Evolutionary conservation across 2,329 filamentous ascomycete species (phyloP).

Genomic region (Beauveria australis): DNA sequence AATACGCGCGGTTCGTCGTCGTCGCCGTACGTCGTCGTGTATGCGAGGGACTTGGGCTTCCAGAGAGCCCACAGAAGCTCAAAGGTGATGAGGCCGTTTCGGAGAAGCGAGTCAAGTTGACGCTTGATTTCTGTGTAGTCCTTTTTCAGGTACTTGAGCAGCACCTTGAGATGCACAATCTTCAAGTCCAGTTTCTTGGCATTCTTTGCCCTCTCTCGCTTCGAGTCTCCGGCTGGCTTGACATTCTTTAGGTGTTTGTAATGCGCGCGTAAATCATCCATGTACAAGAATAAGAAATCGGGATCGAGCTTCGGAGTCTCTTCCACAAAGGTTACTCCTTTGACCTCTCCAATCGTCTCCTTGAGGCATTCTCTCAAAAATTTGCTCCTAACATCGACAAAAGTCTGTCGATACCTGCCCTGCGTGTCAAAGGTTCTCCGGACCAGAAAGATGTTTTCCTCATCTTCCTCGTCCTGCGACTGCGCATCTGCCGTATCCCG

Average conservation of each 20-base stretch:
- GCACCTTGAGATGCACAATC: constrained; percentile 58
- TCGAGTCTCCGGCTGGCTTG: constrained; percentile 37
- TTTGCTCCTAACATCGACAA: constrained; percentile 81
- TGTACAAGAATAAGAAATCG: constrained; percentile 63
- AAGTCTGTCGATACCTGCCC: constrained; percentile 64
- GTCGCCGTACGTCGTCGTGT: constrained; percentile 68
- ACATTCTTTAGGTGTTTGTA: constrained; percentile 57
- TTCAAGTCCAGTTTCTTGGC: constrained; percentile 50
- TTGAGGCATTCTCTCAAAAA: constrained; percentile 57
- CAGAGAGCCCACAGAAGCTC: constrained; percentile 83
- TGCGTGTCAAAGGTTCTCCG: constrained; percentile 77
- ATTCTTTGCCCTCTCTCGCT: constrained; percentile 53
- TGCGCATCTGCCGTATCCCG: constrained; percentile 42
- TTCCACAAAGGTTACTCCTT: constrained; percentile 65
- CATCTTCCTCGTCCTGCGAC: constrained; percentile 48
- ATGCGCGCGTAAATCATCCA: constrained; percentile 63
- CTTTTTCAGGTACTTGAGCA: constrained; percentile 69
- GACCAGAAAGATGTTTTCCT: constrained; percentile 76
- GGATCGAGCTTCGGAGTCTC: constrained; percentile 67
- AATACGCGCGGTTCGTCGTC: constrained; percentile 72
- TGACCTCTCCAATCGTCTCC: constrained; percentile 28
- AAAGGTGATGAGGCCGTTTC: constrained; percentile 79
- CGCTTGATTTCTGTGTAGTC: constrained; percentile 76
- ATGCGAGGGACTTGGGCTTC: constrained; percentile 77
- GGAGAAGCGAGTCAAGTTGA: constrained; percentile 67